A percentile compares a stretch with the other conserved stretches of the same genome.
Conservation (phyloP, 768 basidiomycete genomes). For the Lactarius sp. region DNA sequence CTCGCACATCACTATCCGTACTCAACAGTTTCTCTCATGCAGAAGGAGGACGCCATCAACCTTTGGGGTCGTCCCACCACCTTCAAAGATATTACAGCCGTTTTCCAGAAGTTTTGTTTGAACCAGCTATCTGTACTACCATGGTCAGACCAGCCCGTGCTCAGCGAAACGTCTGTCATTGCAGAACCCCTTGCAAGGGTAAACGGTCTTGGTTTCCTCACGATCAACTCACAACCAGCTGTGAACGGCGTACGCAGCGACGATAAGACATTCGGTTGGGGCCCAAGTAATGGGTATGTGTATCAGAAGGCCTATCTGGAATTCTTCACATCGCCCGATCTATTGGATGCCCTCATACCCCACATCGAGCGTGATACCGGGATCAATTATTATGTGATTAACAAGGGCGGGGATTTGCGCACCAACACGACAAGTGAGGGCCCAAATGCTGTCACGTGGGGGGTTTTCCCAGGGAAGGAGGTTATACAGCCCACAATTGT, state of each 20-base stretch:
- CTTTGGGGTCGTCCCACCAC: conserved; percentile 83
- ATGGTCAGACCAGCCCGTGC: conserved; percentile 90
- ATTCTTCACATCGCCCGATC: conserved; percentile 80
- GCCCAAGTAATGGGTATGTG: conserved; percentile 87
- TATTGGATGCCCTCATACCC: conserved; percentile 66
- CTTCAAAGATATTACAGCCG: conserved; percentile 55
- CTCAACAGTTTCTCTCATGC: conserved; percentile 8
- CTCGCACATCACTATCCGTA: not conserved
- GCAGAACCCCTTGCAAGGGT: conserved; percentile 72
- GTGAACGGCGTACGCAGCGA: conserved; percentile 86
- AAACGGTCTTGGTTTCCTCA: conserved; percentile 90
- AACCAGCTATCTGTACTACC: conserved; percentile 74
- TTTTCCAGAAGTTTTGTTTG: conserved; percentile 84
- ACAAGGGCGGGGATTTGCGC: conserved; percentile 88
- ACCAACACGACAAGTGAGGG: conserved; percentile 95
- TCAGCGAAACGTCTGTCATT: conserved; percentile 80
- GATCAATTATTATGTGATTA: conserved; percentile 97
- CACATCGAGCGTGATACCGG: conserved; percentile 82
- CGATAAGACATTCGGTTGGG: conserved; percentile 88
- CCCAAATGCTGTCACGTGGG: conserved; percentile 99
- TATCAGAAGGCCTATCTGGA: conserved; percentile 98
- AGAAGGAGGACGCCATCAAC: conserved; percentile 84
- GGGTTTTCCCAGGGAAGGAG: conserved; percentile 96
- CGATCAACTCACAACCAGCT: conserved; percentile 96
- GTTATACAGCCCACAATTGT: conserved; percentile 95